Conservation (phyloP, 306 rosid species). For the Hippophae tibetana region DNA sequence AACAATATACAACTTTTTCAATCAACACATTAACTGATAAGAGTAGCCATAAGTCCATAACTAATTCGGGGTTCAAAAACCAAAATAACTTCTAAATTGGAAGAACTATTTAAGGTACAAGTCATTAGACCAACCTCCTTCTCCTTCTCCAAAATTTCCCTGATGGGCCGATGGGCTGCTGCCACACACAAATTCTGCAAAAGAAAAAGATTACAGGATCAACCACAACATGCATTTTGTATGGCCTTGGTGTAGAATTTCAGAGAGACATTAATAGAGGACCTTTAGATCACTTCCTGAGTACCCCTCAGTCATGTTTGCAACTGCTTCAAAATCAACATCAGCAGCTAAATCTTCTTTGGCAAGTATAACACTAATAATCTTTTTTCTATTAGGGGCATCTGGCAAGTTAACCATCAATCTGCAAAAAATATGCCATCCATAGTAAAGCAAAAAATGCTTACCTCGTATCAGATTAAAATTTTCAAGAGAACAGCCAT, state of each 20-base stretch:
- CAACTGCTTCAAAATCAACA: slow-evolving; percentile 65
- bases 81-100: background rate
- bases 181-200: slow-evolving; percentile 85
- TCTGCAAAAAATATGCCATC: slow-evolving; percentile 28
- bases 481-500: slow-evolving; percentile 3
- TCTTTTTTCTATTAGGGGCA: slow-evolving; percentile 68
- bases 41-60: no score
- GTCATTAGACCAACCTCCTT: slow-evolving; percentile 50
- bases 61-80: background rate
- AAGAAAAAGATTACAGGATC: slow-evolving; percentile 10
- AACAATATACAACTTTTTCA: no score
- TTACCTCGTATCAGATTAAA: background rate
- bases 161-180: slow-evolving; percentile 83
- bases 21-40: no score
- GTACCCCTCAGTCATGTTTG: slow-evolving; percentile 88
- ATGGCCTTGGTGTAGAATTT: background rate
- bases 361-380: slow-evolving; percentile 66
- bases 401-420: slow-evolving; percentile 95
- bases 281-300: slow-evolving; percentile 98
- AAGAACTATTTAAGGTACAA: background rate
- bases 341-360: slow-evolving; percentile 77
- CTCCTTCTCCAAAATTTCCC: slow-evolving; percentile 88
- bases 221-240: background rate
- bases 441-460: background rate
- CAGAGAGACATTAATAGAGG: background rate